Evolutionary conservation across 768 basidiomycete species (phyloP), one percentile per base, ranked within the genome.

Genomic region (Calocera cornea): DNA sequence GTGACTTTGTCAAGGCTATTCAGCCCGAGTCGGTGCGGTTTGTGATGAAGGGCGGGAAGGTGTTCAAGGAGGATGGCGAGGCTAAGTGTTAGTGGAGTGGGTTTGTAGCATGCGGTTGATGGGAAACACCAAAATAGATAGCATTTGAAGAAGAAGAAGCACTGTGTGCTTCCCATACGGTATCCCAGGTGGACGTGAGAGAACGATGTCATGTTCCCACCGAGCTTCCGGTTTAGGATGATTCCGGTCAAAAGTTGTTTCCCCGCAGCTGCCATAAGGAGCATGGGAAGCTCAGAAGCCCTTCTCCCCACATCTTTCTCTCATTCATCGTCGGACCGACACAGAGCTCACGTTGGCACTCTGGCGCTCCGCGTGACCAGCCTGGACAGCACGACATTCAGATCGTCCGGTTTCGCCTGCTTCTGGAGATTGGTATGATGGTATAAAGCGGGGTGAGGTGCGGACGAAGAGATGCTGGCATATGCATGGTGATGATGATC

Each of bases 21-120:
- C 79, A 82, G 65, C 75, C 83, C 64, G 76, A 77, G 34, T 76
- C 76, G 31, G 80, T 87, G 19, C 72, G 71, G 34, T 84, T 85
- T 71, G 84, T 86, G 50, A 84, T 86, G 84, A 86, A 86, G 70
- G 80, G 76, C 0, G 86, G 84, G 14, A 75, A 71, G 67, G 76
- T 83, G 16, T 81, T 78, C 68, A 81, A 83, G 71, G 71, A 70
- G 54, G 76, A 77, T 40, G 81, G 81, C 2, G n/a, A 33, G 36
- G 50, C 63, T 60, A 38, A 38, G 19, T 66, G 5, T 17, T n/a
- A 24, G 3, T 22, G 11, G 50, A 34, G n/a, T 49, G 22, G 11
- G 11, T 34, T 31, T 65, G 11, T n/a, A 29, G 44, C 22, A 40
- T 65, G 22, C 14, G 40, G 65, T 64, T 64, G 63, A 38, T 14